Conservation (phyloP, 352 stramenopile genomes). For the Phytopythium vexans region DNA sequence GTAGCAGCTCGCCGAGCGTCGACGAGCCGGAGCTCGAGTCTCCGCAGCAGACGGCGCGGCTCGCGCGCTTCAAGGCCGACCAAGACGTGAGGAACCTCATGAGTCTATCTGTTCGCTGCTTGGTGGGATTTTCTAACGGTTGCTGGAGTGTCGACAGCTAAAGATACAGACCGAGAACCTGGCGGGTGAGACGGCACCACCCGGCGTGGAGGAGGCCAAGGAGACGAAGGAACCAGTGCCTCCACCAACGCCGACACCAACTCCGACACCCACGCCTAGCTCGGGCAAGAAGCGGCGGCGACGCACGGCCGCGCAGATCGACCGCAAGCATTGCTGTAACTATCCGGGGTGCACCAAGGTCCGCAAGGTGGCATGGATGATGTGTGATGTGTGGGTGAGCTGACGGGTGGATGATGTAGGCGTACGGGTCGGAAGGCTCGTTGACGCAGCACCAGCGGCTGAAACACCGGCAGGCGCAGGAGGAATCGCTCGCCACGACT, state of each 20-base stretch:
- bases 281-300: slow-evolving; percentile 71
- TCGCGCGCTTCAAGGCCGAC: slow-evolving; percentile 38
- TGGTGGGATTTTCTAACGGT: slow-evolving; percentile 3
- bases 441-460: slow-evolving; percentile 78
- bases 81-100: slow-evolving; percentile 33
- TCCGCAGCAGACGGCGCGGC: no score
- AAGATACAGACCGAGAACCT: slow-evolving; percentile 57
- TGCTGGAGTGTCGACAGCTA: slow-evolving; percentile 20
- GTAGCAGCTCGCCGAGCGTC: neutral
- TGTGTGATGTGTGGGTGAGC: slow-evolving; percentile 1
- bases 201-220: slow-evolving; percentile 9
- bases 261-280: slow-evolving; percentile 24
- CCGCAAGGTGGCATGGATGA: neutral
- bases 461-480: slow-evolving; percentile 54
- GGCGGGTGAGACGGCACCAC: neutral
- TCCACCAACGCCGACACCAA: slow-evolving; percentile 10
- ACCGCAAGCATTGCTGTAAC: slow-evolving; percentile 73
- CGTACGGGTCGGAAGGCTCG: slow-evolving; percentile 78
- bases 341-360: slow-evolving; percentile 66
- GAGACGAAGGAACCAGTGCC: slow-evolving; percentile 11
- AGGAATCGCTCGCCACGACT: slow-evolving; percentile 15
- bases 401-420: slow-evolving; percentile 21
- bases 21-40: neutral
- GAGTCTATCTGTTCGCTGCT: slow-evolving; percentile 1
- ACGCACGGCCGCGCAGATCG: slow-evolving; percentile 73